A percentile compares a stretch with the other conserved stretches of the same genome.
Conservation (phyloP, 2,329 filamentous ascomycete genomes). For the Cadophora luteo-olivacea region DNA sequence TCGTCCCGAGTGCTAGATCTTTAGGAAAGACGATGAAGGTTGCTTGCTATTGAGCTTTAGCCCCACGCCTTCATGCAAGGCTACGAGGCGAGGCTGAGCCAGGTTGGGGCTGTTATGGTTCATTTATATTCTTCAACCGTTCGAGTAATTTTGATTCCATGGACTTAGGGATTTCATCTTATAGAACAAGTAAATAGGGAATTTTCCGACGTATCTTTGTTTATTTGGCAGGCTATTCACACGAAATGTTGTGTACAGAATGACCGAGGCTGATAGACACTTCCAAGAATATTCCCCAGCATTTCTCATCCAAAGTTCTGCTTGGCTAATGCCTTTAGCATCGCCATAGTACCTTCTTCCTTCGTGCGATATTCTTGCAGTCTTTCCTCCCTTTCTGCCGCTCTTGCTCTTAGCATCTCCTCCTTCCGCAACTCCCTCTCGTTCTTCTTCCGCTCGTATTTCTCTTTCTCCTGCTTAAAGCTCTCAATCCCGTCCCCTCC, state of each 20-base stretch:
- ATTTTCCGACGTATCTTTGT: too few species aligned
- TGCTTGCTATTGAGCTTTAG: neutral
- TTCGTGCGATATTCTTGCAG: slow-evolving; percentile 72
- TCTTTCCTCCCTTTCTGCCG: slow-evolving; percentile 81
- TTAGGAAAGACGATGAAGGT: neutral
- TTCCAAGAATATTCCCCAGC: neutral
- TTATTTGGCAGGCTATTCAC: neutral
- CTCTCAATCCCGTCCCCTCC: slow-evolving; percentile 69
- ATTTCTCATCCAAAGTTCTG: slow-evolving; percentile 69
- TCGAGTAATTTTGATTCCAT: too few species aligned
- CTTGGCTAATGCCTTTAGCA: slow-evolving; percentile 79
- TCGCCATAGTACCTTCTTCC: slow-evolving; percentile 85
- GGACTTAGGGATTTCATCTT: too few species aligned
- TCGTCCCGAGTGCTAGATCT: neutral
- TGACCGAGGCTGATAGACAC: neutral
- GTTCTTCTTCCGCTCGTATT: slow-evolving; percentile 75
- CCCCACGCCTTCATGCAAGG: slow-evolving; percentile 20
- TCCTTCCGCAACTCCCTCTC: slow-evolving; percentile 84
- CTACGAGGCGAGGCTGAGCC: slow-evolving; percentile 22
- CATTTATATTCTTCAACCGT: neutral
- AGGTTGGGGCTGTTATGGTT: neutral
- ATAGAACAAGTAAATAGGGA: too few species aligned
- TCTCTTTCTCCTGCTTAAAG: slow-evolving; percentile 70
- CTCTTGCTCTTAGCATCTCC: slow-evolving; percentile 76
- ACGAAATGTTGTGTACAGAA: neutral